Percentiles rank a stretch among this genome's conserved stretches.
These are phyloP conservation scores for Cyclospora cayetanensis DNA, from an alignment of 169 alveolate species.

Conservation along the genomic window DNA sequence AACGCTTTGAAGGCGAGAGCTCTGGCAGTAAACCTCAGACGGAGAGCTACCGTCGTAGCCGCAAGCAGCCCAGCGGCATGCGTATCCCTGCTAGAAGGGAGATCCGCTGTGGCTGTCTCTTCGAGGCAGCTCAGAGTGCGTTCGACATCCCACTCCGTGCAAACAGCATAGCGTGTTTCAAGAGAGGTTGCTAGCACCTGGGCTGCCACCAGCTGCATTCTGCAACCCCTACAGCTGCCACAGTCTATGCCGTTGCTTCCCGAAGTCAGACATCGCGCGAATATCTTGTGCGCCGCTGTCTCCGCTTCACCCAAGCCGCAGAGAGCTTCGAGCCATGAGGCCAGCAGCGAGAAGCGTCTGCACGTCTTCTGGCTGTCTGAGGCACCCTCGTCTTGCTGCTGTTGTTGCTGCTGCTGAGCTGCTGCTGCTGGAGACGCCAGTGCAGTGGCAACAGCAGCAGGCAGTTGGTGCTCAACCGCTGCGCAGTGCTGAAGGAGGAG, in stretches of 20 bases:
- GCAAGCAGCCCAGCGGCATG: not conserved
- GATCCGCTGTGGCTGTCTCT: slow-evolving; percentile 26
- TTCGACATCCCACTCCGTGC: not conserved
- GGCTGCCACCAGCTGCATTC: not conserved
- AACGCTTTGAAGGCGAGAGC: slow-evolving; percentile 34
- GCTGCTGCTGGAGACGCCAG: slow-evolving; percentile 40
- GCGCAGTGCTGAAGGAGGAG: slow-evolving; percentile 24
- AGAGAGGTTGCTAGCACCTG: not conserved
- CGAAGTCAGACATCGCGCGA: not conserved
- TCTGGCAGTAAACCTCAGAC: not conserved
- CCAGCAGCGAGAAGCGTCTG: not conserved
- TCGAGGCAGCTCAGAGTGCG: not conserved
- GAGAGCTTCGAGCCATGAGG: not conserved
- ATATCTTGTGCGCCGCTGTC: not conserved
- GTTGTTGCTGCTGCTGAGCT: slow-evolving; percentile 45
- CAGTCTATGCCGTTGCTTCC: not conserved
- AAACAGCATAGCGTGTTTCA: not conserved
- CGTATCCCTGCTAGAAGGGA: not conserved
- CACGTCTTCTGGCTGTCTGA: not conserved
- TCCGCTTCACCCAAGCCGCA: not conserved
- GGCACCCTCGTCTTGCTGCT: not conserved
- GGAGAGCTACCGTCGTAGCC: not conserved
- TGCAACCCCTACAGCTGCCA: slow-evolving; percentile 11
- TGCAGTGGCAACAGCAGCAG: slow-evolving; percentile 55
- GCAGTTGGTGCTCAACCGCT: not conserved